Conservation (phyloP, 805 yeast species). For the Jamesozyma lodderae region DNA sequence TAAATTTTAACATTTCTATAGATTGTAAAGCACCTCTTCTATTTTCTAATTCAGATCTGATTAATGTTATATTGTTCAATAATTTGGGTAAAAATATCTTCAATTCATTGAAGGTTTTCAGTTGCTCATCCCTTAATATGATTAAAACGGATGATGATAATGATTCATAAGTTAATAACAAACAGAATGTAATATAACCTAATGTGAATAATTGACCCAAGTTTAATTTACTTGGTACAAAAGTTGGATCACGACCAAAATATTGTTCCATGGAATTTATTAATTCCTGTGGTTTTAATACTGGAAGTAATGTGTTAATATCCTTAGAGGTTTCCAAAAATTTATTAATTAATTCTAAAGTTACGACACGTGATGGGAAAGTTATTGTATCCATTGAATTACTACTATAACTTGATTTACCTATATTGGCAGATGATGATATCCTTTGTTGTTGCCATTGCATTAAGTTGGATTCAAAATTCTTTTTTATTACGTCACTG, state of each 20-base stretch:
- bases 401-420: neutral
- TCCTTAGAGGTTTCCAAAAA: constrained; percentile 17
- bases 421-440: neutral
- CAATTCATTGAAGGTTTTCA: constrained; percentile 12
- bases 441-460: constrained; percentile 10
- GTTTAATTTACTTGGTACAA: constrained; percentile 11
- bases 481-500: constrained; percentile 7
- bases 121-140: constrained; percentile 19
- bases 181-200: constrained; percentile 17
- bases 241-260: constrained; percentile 16
- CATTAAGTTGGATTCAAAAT: constrained; percentile 9
- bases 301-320: constrained; percentile 17
- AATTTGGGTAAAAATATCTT: constrained; percentile 9
- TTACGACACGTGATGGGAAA: constrained; percentile 15
- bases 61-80: constrained; percentile 11
- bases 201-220: constrained; percentile 16
- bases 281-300: constrained; percentile 19
- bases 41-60: constrained; percentile 16
- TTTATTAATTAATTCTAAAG: constrained; percentile 15
- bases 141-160: constrained; percentile 24
- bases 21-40: constrained; percentile 11
- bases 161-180: constrained; percentile 21
- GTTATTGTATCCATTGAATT: constrained; percentile 1
- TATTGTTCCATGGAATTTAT: constrained; percentile 14
- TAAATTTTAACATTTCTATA: constrained; percentile 15